Evolutionary conservation across 805 yeast genomes (phyloP).

Genomic region (Schwanniomyces vanrijiae): DNA sequence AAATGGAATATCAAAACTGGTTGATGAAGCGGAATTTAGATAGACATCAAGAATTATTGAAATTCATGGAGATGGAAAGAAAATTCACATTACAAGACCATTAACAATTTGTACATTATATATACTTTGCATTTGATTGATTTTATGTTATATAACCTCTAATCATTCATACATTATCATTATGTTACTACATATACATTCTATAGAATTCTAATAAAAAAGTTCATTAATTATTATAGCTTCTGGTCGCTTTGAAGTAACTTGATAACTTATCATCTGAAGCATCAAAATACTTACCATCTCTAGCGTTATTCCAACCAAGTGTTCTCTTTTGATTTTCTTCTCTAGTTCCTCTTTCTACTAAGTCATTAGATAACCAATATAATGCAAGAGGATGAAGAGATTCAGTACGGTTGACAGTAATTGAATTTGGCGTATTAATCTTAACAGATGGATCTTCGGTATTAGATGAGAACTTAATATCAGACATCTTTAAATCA

Average conservation of each 20-base stretch:
- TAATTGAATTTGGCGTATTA: constrained; percentile 22
- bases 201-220: not conserved
- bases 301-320: constrained; percentile 53
- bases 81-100: constrained; percentile 10
- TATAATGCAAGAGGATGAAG: constrained; percentile 71
- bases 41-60: constrained; percentile 20
- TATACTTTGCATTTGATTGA: not conserved
- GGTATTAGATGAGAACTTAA: constrained; percentile 19
- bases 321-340: constrained; percentile 43
- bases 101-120: not conserved
- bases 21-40: constrained; percentile 20
- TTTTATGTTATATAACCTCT: not conserved
- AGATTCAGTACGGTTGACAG: constrained; percentile 47
- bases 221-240: constrained; percentile 11
- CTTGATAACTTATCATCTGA: constrained; percentile 42
- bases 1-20: constrained; percentile 33
- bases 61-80: constrained; percentile 33
- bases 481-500: constrained; percentile 28
- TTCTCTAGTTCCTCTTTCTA: constrained; percentile 54
- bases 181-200: not conserved
- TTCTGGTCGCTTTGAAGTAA: constrained; percentile 54
- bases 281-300: constrained; percentile 44
- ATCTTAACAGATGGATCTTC: constrained; percentile 11
- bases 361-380: constrained; percentile 61
- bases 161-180: not conserved